Evolutionary conservation across 768 basidiomycete species (phyloP).

Genomic region (Boletus sp.): DNA sequence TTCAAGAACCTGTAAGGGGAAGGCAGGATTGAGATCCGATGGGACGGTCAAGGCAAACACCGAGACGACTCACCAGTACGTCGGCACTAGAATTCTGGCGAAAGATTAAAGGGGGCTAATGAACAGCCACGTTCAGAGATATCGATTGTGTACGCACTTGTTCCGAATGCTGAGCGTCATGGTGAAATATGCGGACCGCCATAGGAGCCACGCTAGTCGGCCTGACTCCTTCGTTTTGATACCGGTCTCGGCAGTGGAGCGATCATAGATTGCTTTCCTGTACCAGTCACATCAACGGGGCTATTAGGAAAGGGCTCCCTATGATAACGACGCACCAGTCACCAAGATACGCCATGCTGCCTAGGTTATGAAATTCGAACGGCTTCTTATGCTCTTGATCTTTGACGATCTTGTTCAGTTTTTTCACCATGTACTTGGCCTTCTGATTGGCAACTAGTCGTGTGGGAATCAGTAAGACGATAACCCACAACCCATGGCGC

Average conservation of each 20-base stretch:
- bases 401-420: conserved; percentile 62
- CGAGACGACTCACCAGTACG: conserved; percentile 53
- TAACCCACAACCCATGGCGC: conserved; percentile 22
- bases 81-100: conserved; percentile 59
- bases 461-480: conserved; percentile 6
- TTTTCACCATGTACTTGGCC: conserved; percentile 62
- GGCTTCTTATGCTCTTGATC: conserved; percentile 45
- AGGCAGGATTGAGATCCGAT: conserved; percentile 14
- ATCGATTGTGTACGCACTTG: conserved; percentile 44
- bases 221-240: conserved; percentile 61
- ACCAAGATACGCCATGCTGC: conserved; percentile 79
- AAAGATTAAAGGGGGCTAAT: conserved; percentile 7
- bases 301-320: conserved; percentile 1
- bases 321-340: conserved; percentile 50
- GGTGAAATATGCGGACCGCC: conserved; percentile 81
- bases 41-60: conserved; percentile 6
- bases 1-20: conserved; percentile 57
- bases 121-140: conserved; percentile 8
- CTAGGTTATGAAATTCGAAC: conserved; percentile 71
- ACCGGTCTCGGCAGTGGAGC: conserved; percentile 48
- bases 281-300: conserved; percentile 4
- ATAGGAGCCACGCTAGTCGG: conserved; percentile 72
- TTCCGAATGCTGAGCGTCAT: conserved; percentile 72
- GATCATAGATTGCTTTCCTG: conserved; percentile 79
- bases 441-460: conserved; percentile 72